A percentile compares a stretch with the other conserved stretches of the same genome.
Evolutionary conservation across 202 grass and related monocot species (phyloP).

Genomic region (Zoysia matrella): DNA sequence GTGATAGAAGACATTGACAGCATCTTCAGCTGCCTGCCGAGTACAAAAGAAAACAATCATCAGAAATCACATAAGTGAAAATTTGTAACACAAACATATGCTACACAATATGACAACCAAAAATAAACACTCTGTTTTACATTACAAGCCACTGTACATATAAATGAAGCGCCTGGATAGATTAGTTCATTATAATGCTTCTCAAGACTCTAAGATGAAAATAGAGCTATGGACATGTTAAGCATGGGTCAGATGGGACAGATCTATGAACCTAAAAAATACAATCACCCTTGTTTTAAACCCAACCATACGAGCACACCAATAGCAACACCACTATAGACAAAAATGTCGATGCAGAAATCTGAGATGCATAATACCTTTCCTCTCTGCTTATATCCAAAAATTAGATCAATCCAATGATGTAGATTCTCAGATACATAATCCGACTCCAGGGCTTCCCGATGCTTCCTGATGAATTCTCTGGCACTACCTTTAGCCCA

Average conservation of each 20-base stretch:
- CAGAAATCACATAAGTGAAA: conserved; percentile 33
- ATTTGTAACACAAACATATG: conserved; percentile 9
- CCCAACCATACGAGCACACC: background rate
- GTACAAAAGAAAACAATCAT: conserved; percentile 46
- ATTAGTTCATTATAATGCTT: conserved; percentile 1
- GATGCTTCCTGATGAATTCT: conserved; percentile 95
- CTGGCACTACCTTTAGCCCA: conserved; percentile 93
- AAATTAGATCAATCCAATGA: conserved; percentile 99
- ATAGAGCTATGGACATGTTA: conserved; percentile 14
- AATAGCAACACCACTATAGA: conserved; percentile 22
- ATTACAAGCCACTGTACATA: conserved; percentile 20
- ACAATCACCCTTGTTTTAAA: conserved; percentile 27
- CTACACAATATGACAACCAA: conserved; percentile 12
- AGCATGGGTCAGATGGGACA: background rate
- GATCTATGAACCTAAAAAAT: conserved; percentile 5
- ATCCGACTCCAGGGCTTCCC: conserved; percentile 96
- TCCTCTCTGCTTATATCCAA: conserved; percentile 96
- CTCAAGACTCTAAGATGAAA: background rate
- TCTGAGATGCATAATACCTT: conserved; percentile 64
- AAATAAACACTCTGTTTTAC: conserved; percentile 14
- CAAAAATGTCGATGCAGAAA: conserved; percentile 45
- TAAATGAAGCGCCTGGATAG: background rate
- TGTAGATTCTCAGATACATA: conserved; percentile 99
- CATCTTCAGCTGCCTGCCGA: conserved; percentile 92
- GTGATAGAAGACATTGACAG: conserved; percentile 99